phyloP scores from a whole-genome alignment of 1,284 basidiomycete genomes.

The Marasmius oreades region DNA sequence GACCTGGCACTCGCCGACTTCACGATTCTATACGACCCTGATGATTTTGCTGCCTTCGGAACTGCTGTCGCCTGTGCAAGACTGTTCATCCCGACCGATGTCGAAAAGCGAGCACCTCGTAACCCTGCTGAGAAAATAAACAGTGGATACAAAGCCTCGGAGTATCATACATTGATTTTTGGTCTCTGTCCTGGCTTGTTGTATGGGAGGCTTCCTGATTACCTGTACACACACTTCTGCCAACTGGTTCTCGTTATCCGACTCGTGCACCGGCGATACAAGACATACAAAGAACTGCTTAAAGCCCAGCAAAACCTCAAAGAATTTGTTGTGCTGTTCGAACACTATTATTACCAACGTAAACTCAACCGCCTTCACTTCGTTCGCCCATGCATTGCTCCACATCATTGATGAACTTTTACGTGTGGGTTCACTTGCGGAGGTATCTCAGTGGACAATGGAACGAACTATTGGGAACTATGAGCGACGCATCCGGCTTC shows the following conservation, averaged over 20 bases:
- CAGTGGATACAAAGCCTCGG: conserved; percentile 25
- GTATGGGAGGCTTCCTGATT: conserved; percentile 14
- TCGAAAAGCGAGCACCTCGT: conserved; percentile 19
- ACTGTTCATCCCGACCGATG: conserved; percentile 19
- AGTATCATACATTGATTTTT: conserved; percentile 21
- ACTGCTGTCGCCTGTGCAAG: conserved; percentile 2
- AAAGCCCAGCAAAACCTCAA: conserved; percentile 5
- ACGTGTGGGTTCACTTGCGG: conserved; percentile 16
- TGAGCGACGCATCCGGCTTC: conserved; percentile 18
- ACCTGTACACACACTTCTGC: conserved; percentile 21
- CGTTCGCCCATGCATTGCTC: conserved; percentile 17
- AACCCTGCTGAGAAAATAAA: conserved; percentile 25
- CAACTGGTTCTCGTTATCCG: conserved; percentile 17
- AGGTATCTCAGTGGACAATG: conserved; percentile 22
- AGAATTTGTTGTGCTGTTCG: conserved; percentile 16
- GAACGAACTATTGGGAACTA: conserved; percentile 23
- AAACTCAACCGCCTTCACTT: conserved; percentile 20
- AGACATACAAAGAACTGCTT: conserved; percentile 10
- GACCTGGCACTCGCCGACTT: conserved; percentile 19
- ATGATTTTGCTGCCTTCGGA: conserved; percentile 10
- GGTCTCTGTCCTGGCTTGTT: conserved; percentile 21
- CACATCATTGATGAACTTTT: conserved; percentile 18
- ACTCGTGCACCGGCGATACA: conserved; percentile 11
- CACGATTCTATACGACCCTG: conserved; percentile 13
- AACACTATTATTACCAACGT: conserved; percentile 19